These are phyloP conservation scores for Pythium insidiosum DNA, from an alignment of 352 stramenopile genomes.

Conservation along the genomic window DNA sequence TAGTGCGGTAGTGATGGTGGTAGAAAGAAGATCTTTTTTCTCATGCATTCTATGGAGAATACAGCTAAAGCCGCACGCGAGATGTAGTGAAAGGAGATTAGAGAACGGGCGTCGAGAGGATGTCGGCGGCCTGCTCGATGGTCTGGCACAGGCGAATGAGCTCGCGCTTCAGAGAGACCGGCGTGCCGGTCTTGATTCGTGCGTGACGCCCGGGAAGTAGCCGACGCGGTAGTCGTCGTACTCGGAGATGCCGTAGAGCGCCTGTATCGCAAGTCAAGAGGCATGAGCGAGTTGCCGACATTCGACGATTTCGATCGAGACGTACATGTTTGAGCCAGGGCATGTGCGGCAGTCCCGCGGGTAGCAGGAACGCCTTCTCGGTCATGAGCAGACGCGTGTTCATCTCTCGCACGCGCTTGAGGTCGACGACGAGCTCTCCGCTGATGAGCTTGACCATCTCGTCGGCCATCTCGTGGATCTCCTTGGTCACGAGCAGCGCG, in stretches of 20 bases:
- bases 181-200: constrained; percentile 61
- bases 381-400: constrained; percentile 81
- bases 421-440: constrained; percentile 54
- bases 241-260: constrained; percentile 76
- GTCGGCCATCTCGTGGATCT: constrained; percentile 54
- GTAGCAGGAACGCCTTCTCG: constrained; percentile 71
- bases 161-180: constrained; percentile 70
- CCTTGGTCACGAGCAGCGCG: constrained; percentile 33
- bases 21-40: not conserved
- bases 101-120: constrained; percentile 44
- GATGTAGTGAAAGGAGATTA: too few relatives aligned
- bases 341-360: constrained; percentile 51
- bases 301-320: too few relatives aligned
- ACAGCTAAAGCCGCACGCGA: too few relatives aligned
- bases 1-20: too few relatives aligned
- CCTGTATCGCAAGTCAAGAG: constrained; percentile 14
- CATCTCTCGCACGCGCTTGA: constrained; percentile 74
- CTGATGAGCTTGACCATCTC: constrained; percentile 51
- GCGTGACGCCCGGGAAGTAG: constrained; percentile 64
- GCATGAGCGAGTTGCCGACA: too few relatives aligned
- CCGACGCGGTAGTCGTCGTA: constrained; percentile 78
- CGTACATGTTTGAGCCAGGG: constrained; percentile 80
- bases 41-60: too few relatives aligned
- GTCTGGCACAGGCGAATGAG: constrained; percentile 70
- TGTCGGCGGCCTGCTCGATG: constrained; percentile 71